Evolutionary conservation across 78 protist genomes (phyloP).

Genomic region (Dictyostelium intermedium): DNA sequence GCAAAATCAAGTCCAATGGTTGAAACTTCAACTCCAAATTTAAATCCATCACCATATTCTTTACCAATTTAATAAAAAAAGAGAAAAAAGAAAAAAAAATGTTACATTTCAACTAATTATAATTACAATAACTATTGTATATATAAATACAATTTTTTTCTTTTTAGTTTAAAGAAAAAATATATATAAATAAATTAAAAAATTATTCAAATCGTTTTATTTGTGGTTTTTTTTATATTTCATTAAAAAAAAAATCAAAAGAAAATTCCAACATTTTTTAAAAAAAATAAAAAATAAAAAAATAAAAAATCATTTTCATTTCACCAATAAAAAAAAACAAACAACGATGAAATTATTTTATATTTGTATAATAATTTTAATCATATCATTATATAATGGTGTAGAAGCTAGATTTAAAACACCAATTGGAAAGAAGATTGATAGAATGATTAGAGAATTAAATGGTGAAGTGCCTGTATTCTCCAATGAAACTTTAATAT

Average conservation of each 20-base stretch:
- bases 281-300: not conserved
- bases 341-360: conserved; percentile 4
- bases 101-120: not conserved
- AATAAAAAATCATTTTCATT: not conserved
- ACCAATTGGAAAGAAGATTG: not conserved
- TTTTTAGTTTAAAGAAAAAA: not conserved
- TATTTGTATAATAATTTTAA: not conserved
- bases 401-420: not conserved
- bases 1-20: not conserved
- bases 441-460: not conserved
- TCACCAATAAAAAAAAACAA: not conserved
- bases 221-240: too few relatives aligned
- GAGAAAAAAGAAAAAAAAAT: not conserved
- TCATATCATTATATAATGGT: not conserved
- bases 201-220: too few relatives aligned
- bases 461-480: not conserved
- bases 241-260: not conserved
- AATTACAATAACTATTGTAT: not conserved
- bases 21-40: not conserved
- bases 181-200: not conserved
- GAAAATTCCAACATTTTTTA: not conserved
- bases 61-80: not conserved
- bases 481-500: conserved; percentile 16
- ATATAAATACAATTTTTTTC: not conserved
- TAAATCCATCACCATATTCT: not conserved